Evolutionary conservation across 768 basidiomycete genomes (phyloP).

Genomic region (Terana coerulea): DNA sequence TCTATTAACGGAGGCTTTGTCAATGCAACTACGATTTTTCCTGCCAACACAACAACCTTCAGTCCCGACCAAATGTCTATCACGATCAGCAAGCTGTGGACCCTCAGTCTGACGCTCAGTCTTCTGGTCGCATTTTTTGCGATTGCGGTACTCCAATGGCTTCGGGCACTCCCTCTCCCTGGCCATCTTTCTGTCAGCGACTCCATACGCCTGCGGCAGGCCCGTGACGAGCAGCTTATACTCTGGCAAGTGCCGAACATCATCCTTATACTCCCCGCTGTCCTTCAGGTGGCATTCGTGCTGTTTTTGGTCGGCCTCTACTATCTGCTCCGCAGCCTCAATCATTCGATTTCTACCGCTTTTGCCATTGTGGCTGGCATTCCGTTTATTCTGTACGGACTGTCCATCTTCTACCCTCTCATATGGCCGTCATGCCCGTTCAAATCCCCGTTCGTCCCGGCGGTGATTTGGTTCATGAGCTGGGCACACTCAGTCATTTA

Average conservation of each 20-base stretch:
- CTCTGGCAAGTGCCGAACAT: constrained; percentile 8
- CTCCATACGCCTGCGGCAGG: constrained; percentile 4
- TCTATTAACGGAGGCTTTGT: not conserved
- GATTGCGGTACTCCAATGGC: constrained; percentile 28
- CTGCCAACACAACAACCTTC: not conserved
- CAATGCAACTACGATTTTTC: constrained; percentile 11
- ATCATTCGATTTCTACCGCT: constrained; percentile 1
- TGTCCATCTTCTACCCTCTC: not conserved
- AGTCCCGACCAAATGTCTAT: not conserved
- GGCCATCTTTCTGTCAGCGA: not conserved
- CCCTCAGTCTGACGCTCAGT: constrained; percentile 21
- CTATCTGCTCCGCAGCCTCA: not conserved
- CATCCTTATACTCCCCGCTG: constrained; percentile 8
- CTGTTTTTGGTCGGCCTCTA: constrained; percentile 11
- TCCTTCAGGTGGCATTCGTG: constrained; percentile 8
- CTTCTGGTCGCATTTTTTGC: constrained; percentile 22
- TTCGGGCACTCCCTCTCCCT: constrained; percentile 7
- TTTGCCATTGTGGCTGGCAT: not conserved
- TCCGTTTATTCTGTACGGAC: not conserved
- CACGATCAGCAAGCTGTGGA: constrained; percentile 23
- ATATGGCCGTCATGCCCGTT: constrained; percentile 7
- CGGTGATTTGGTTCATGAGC: not conserved
- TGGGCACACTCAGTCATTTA: not conserved
- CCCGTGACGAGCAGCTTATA: not conserved
- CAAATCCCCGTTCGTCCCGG: constrained; percentile 2